A percentile compares a stretch with the other conserved stretches of the same genome.
Evolutionary conservation across 208 protist species (phyloP).

Genomic region (Acanthamoeba culbertsoni): DNA sequence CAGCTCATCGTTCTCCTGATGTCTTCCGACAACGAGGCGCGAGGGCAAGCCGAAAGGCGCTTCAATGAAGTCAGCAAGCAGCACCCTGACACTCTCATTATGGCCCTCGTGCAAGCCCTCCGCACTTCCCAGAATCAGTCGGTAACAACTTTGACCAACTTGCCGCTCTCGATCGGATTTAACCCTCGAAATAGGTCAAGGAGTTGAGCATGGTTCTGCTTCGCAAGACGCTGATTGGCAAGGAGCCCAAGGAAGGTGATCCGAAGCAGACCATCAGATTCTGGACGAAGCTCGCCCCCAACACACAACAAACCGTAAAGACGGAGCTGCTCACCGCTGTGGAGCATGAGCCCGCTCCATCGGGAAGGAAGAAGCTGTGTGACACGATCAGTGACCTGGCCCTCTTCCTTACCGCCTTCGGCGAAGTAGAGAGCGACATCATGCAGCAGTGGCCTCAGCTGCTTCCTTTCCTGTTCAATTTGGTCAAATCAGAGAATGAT

Average conservation of each 20-base stretch:
- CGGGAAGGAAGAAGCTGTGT: slow-evolving; percentile 14
- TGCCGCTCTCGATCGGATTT: background rate
- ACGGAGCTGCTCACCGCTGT: background rate
- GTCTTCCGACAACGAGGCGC: background rate
- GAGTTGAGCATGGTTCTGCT: background rate
- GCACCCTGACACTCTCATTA: background rate
- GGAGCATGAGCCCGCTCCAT: background rate
- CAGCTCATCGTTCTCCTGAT: background rate
- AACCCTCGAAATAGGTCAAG: no score
- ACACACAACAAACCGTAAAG: background rate
- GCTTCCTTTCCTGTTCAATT: slow-evolving; percentile 65
- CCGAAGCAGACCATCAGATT: background rate
- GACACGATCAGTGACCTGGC: slow-evolving; percentile 11
- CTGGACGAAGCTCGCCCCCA: background rate
- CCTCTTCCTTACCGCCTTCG: slow-evolving; percentile 8
- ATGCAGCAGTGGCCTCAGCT: slow-evolving; percentile 72
- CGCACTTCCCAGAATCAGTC: background rate
- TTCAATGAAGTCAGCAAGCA: slow-evolving; percentile 27
- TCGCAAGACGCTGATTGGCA: slow-evolving; percentile 3
- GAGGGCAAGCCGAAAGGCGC: background rate
- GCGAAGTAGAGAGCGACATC: background rate
- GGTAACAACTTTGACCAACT: background rate
- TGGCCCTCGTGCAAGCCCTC: background rate
- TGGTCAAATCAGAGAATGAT: background rate
- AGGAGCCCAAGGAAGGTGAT: background rate